These are phyloP conservation scores for Phytophthora ohioensis DNA, from an alignment of 352 stramenopile genomes.

Conservation along the genomic window DNA sequence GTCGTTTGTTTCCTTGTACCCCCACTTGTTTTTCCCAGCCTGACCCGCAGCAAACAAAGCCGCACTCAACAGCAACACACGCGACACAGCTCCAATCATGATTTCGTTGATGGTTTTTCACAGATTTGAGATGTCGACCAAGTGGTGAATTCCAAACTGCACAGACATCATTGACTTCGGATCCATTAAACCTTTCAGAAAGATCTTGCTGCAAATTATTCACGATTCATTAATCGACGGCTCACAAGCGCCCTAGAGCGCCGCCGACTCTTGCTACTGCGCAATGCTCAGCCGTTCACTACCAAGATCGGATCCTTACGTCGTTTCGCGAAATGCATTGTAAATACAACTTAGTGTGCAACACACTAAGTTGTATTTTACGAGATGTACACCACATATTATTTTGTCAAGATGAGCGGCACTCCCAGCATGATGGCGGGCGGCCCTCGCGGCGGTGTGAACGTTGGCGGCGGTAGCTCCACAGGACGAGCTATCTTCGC, in stretches of 20 bases:
- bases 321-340: conserved; percentile 12
- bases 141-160: too few species aligned
- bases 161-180: neutral
- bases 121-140: conserved; percentile 2
- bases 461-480: conserved; percentile 78
- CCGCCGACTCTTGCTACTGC: conserved; percentile 9
- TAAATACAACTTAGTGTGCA: neutral
- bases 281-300: conserved; percentile 31
- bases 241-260: conserved; percentile 15
- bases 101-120: neutral
- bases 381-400: conserved; percentile 12
- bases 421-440: conserved; percentile 32
- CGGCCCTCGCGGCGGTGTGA: conserved; percentile 50
- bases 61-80: conserved; percentile 33
- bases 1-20: conserved; percentile 52
- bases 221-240: conserved; percentile 23
- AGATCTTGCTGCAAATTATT: conserved; percentile 7
- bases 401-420: conserved; percentile 21
- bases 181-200: conserved; percentile 4
- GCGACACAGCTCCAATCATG: conserved; percentile 28
- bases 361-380: conserved; percentile 6
- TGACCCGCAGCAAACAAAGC: conserved; percentile 27
- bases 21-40: conserved; percentile 47
- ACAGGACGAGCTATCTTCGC: conserved; percentile 74
- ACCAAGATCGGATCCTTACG: conserved; percentile 32